These are phyloP conservation scores for Heliamphora pulchella DNA, from an alignment of 179 eudicot species.

Conservation along the genomic window DNA sequence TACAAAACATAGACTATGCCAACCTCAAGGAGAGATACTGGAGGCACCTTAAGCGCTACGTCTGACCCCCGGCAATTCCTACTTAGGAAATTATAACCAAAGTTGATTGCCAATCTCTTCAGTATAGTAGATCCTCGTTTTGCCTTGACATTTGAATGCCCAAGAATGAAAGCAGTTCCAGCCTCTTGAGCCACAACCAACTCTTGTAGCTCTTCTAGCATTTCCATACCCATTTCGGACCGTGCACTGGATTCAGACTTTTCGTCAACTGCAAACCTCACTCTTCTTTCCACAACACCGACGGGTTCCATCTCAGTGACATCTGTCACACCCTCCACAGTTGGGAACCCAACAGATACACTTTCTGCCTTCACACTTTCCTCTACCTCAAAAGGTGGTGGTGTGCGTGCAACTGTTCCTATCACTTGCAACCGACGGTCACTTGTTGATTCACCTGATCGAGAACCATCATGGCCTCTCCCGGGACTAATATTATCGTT, in stretches of 20 bases:
- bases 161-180: slow-evolving; percentile 84
- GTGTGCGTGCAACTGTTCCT: slow-evolving; percentile 37
- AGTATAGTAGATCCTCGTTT: slow-evolving; percentile 68
- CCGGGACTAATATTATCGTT: slow-evolving; percentile 18
- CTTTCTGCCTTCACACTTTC: slow-evolving; percentile 55
- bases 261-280: slow-evolving; percentile 47
- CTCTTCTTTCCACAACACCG: slow-evolving; percentile 33
- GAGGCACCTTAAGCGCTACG: slow-evolving; percentile 77
- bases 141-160: slow-evolving; percentile 80
- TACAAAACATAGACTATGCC: slow-evolving; percentile 93
- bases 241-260: slow-evolving; percentile 6
- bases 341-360: slow-evolving; percentile 54
- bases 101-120: slow-evolving; percentile 67
- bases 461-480: slow-evolving; percentile 26
- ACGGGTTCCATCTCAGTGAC: slow-evolving; percentile 41
- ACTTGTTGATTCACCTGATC: slow-evolving; percentile 26
- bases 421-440: slow-evolving; percentile 54
- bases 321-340: slow-evolving; percentile 49
- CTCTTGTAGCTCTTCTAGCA: slow-evolving; percentile 67
- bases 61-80: slow-evolving; percentile 84
- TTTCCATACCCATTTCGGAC: slow-evolving; percentile 27
- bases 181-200: slow-evolving; percentile 61
- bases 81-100: slow-evolving; percentile 72
- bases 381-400: slow-evolving; percentile 48
- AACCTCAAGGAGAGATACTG: slow-evolving; percentile 80